These are phyloP conservation scores for Saxispiralis lemnorum DNA, from an alignment of 495 filamentous ascomycete genomes.

Conservation along the genomic window DNA sequence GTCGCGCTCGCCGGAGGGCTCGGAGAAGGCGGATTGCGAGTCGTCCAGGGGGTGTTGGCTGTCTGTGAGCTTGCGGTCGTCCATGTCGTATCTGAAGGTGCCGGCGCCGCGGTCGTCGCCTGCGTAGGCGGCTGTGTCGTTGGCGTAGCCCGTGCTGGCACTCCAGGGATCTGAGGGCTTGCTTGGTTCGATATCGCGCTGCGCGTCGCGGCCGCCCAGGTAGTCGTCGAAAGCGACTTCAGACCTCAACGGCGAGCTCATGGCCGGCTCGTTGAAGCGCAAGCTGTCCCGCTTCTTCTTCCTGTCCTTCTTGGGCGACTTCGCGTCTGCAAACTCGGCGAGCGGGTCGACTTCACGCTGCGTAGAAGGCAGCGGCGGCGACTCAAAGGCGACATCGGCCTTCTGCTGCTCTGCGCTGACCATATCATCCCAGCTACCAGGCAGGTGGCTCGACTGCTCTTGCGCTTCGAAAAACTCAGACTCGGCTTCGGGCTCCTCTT, in stretches of 20 bases:
- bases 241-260: slow-evolving; percentile 19
- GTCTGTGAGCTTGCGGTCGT: background rate
- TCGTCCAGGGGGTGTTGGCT: background rate
- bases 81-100: background rate
- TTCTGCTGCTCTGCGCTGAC: slow-evolving; percentile 4
- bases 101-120: background rate
- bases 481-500: no score
- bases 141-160: background rate
- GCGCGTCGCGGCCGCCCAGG: slow-evolving; percentile 1
- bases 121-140: background rate
- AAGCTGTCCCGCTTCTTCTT: slow-evolving; percentile 20
- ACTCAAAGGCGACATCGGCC: no score
- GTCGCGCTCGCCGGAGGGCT: background rate
- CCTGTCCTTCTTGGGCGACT: slow-evolving; percentile 19
- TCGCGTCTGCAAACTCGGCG: slow-evolving; percentile 6
- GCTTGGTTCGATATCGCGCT: background rate
- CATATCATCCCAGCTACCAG: no score
- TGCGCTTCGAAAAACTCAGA: no score
- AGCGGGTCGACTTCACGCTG: slow-evolving; percentile 6
- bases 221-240: slow-evolving; percentile 22
- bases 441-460: no score
- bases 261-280: slow-evolving; percentile 17
- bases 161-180: background rate
- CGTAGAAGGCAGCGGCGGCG: no score
- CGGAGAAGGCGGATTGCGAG: slow-evolving; percentile 3